Percentiles rank a stretch among this genome's conserved stretches.
Evolutionary conservation across 2,329 filamentous ascomycete species (phyloP).

Genomic region (Penicillium decumbens): DNA sequence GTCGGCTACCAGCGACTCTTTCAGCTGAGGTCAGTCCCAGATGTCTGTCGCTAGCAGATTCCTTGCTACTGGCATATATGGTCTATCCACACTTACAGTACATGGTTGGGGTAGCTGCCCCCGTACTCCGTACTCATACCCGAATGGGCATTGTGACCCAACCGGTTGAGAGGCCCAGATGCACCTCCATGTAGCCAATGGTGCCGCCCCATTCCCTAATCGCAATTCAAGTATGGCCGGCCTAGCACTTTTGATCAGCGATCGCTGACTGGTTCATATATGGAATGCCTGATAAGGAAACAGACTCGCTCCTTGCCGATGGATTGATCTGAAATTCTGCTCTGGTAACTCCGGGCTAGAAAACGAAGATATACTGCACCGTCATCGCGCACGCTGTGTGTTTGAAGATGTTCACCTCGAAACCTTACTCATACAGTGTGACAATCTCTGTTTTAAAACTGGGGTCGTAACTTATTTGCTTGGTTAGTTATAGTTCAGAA

Average conservation of each 20-base stretch:
- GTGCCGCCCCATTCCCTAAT: constrained; percentile 4
- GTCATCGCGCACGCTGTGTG: constrained; percentile 1
- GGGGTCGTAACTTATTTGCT: not conserved
- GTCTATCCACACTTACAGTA: constrained; percentile 2
- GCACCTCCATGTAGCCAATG: constrained; percentile 11
- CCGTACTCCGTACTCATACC: not conserved
- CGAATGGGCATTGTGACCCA: constrained; percentile 1
- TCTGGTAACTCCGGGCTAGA: not conserved
- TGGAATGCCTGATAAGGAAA: not conserved
- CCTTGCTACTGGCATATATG: constrained; percentile 12
- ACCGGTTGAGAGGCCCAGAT: constrained; percentile 1
- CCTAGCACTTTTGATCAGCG: constrained; percentile 5
- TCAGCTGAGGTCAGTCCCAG: constrained; percentile 9
- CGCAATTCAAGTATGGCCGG: constrained; percentile 1
- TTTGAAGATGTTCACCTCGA: not conserved
- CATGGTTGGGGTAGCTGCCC: too few relatives aligned
- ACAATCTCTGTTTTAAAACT: not conserved
- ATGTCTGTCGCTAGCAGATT: constrained; percentile 1
- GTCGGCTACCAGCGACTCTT: not conserved
- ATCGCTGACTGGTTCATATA: not conserved
- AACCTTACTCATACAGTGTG: not conserved
- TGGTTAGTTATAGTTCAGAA: not conserved
- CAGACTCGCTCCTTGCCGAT: constrained; percentile 7
- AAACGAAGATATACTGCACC: not conserved
- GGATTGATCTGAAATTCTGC: constrained; percentile 5